These are phyloP conservation scores for Phialophora tarda DNA, from an alignment of 2,329 filamentous ascomycete species.

Conservation along the genomic window DNA sequence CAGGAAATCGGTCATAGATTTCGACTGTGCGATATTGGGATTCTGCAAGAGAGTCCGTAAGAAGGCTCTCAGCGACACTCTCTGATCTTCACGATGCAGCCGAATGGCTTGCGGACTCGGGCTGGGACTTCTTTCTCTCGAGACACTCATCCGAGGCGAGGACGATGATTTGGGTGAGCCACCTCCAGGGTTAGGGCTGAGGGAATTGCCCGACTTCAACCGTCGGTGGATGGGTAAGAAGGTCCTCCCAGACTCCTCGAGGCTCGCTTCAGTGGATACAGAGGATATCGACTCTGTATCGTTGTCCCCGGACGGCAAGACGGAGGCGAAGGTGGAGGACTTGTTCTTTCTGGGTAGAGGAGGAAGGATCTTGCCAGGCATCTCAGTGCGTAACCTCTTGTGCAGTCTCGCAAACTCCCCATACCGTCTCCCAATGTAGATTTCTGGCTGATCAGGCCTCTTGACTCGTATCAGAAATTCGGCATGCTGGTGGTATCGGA, in stretches of 20 bases:
- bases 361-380: constrained; percentile 88
- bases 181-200: constrained; percentile 25
- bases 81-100: constrained; percentile 84
- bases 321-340: constrained; percentile 67
- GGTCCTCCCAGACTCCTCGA: constrained; percentile 43
- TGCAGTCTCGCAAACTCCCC: constrained; percentile 84
- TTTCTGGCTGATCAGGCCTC: constrained; percentile 73
- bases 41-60: constrained; percentile 86
- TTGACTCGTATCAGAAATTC: constrained; percentile 91
- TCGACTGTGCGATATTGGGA: constrained; percentile 79
- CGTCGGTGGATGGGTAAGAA: constrained; percentile 31
- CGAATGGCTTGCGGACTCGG: constrained; percentile 57
- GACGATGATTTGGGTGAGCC: constrained; percentile 32
- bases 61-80: constrained; percentile 89
- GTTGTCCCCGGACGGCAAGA: constrained; percentile 68
- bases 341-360: constrained; percentile 92
- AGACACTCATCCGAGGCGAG: constrained; percentile 31
- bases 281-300: constrained; percentile 83
- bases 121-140: constrained; percentile 33
- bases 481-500: constrained; percentile 89
- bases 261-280: constrained; percentile 69
- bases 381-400: constrained; percentile 77
- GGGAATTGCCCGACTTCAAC: constrained; percentile 33
- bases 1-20: constrained; percentile 83
- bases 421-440: constrained; percentile 83